Percentiles rank a stretch among this genome's conserved stretches.
phyloP scores from a whole-genome alignment of 495 filamentous ascomycete genomes.

The Lasiosphaeris hirsuta region DNA sequence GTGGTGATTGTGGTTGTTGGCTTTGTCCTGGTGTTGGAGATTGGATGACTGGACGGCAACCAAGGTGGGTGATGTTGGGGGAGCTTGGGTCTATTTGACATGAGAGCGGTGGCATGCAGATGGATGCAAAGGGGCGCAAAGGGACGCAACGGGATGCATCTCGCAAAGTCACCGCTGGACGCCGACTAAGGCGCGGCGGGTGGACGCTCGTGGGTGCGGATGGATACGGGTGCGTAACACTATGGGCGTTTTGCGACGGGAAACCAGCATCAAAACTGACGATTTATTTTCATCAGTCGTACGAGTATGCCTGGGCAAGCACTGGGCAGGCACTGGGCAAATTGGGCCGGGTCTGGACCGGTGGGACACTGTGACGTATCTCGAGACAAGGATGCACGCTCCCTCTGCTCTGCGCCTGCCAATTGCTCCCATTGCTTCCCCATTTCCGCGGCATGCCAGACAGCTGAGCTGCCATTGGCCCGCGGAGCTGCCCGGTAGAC shows the following conservation, averaged over 20 bases:
- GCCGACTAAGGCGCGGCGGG: constrained; percentile 4
- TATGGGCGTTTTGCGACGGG: constrained; percentile 14
- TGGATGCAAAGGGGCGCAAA: not conserved
- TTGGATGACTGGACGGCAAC: constrained; percentile 2
- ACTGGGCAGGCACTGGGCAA: constrained; percentile 12
- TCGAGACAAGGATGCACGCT: not conserved
- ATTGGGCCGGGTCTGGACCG: constrained; percentile 9
- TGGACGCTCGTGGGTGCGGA: not conserved
- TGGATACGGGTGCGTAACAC: constrained; percentile 8
- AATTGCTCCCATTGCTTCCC: not conserved
- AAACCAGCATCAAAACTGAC: constrained; percentile 17
- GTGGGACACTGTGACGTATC: not conserved
- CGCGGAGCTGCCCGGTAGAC: constrained; percentile 4
- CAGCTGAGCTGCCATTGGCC: constrained; percentile 4
- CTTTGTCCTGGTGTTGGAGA: not conserved
- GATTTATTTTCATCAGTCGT: constrained; percentile 24
- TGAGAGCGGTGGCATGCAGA: not conserved
- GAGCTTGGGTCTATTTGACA: constrained; percentile 16
- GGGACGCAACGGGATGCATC: constrained; percentile 6
- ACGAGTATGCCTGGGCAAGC: too few species aligned
- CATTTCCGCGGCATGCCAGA: not conserved
- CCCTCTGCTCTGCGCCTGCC: not conserved
- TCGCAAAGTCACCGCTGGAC: not conserved
- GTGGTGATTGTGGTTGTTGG: constrained; percentile 8
- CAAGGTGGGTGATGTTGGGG: constrained; percentile 6